phyloP scores from a whole-genome alignment of 1,139 yeast species.

The Pichia terricola region DNA sequence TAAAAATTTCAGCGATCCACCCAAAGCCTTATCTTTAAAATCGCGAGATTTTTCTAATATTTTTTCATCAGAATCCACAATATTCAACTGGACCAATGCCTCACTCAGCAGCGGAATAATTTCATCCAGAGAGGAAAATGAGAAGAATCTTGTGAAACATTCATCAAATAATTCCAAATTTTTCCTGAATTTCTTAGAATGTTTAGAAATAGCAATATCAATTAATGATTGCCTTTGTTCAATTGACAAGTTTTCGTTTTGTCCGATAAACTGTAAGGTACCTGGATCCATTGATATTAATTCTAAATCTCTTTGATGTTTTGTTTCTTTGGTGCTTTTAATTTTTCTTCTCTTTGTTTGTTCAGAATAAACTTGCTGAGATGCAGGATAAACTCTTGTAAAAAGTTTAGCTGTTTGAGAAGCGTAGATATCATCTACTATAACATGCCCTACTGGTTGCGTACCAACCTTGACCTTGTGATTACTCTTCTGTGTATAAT shows the following conservation, averaged over 20 bases:
- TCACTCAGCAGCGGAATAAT: constrained; percentile 32
- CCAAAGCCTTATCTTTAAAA: no score
- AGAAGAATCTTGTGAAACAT: constrained; percentile 41
- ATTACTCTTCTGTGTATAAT: constrained; percentile 17
- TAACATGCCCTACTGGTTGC: constrained; percentile 29
- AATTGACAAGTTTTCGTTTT: constrained; percentile 6
- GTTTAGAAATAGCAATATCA: constrained; percentile 15
- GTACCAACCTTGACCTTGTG: constrained; percentile 13
- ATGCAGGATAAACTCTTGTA: constrained; percentile 27
- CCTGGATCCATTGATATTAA: constrained; percentile 40
- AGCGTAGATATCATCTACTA: constrained; percentile 26
- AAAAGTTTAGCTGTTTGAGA: constrained; percentile 8
- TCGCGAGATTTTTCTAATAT: no score
- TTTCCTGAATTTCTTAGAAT: constrained; percentile 12
- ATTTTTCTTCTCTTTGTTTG: constrained; percentile 23
- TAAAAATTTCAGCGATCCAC: constrained; percentile 29
- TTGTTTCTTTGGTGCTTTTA: constrained; percentile 24
- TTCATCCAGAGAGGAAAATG: constrained; percentile 34
- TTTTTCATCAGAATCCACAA: constrained; percentile 19
- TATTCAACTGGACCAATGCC: constrained; percentile 33
- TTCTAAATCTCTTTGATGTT: constrained; percentile 24
- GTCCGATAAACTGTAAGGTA: constrained; percentile 33
- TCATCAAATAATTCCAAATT: constrained; percentile 27
- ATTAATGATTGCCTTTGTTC: constrained; percentile 18
- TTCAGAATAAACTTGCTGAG: constrained; percentile 29